Base-by-base conservation (phyloP, 768 basidiomycete genomes). In the Asterophora parasitica region DNA sequence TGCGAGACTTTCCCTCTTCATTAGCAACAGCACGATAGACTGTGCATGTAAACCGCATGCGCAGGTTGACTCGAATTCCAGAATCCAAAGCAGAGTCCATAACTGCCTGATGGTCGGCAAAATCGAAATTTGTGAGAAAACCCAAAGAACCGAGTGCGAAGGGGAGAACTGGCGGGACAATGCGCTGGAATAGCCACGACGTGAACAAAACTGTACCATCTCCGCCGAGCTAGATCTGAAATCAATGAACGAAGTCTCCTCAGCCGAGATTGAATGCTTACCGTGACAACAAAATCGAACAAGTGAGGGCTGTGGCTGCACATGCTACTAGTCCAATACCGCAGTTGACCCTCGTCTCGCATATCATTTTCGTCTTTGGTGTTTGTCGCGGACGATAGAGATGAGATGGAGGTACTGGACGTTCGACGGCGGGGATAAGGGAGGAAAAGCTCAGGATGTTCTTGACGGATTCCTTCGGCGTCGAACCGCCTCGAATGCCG, bases 11-110 rank as follows among this genome's bases (percentile, higher is more conserved):
- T 17, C 79, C 77, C 50, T 83, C 77, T 60, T 87, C 88, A 11
- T 81, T 79, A 19, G 81, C 76, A 35, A 96, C 82, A 4, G 93
- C 88, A 33, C 96, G 88, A 65, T 95, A 99, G 10, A 99, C 91
- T 4, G 96, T 98, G 66, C 96, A 98, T 7, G 95, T 98, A 66
- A 99, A 99, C 23, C 96, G 84, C 96, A 99, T 99, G 41, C 96
- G 87, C 11, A 99, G 75, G 64, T 99, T 99, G 47, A 98, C 94
- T 7, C 94, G 86, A 53, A 99, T 95, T 26, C 96, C 96, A 9
- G 83, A 79, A 59, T 97, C 92, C 49, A 97, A 82, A 33, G 81
- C 84, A 60, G 82, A 82, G 69, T 93, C 83, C 81, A 99, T 82
- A 50, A 94, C 86, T 7, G 81, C 65, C 61, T 83, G 75, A 71